Evolutionary conservation across 2,329 filamentous ascomycete species (phyloP), one percentile per base, ranked within the genome.

Genomic region (Penicillium rolfsii): DNA sequence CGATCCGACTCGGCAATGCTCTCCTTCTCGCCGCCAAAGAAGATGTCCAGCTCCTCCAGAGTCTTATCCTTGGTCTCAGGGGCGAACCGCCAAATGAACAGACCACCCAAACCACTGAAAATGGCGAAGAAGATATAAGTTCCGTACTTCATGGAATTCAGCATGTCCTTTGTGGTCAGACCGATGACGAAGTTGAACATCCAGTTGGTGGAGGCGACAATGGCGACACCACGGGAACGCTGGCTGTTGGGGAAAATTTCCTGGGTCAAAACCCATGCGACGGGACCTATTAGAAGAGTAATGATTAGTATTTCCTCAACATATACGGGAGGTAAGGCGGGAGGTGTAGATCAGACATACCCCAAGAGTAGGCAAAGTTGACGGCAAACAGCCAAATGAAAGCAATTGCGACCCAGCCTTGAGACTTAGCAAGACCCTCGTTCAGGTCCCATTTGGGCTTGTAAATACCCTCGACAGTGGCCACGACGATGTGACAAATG

Each of bases 401-500:
- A 26, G 67, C 77, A 22, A 84, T 88, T 0, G 88, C 83, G 14
- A 80, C 89, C 90, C 90, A 92, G 1, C 89, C 89, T 1, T 88
- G 87, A 0, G 83, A 81, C 12, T 75, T 68, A 58, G 90, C 82
- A 0, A 80, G 73, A 0, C 65, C 67, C 48, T 62, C 38, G 28
- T 70, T 65, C 46, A 64, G 46, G 35, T 76, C 70, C 83, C 89
- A 92, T 8, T 82, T 74, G 64, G 85, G 71, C 36, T 86, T 76
- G 71, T 87, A 85, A 67, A 82, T 38, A 50, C 68, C 70, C 46
- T 70, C 66, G 6, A 71, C 64, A 7, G 63, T 86, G 35, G 87
- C 89, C 60, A 91, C 87, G 67, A 91, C 86, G 64, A 91, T 83
- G 71, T 91, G 89, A 70, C 87, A 91, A 5, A 82, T 77, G n/a